These are phyloP conservation scores for Plasmodium ovale DNA, from an alignment of 169 alveolate genomes.

Conservation along the genomic window DNA sequence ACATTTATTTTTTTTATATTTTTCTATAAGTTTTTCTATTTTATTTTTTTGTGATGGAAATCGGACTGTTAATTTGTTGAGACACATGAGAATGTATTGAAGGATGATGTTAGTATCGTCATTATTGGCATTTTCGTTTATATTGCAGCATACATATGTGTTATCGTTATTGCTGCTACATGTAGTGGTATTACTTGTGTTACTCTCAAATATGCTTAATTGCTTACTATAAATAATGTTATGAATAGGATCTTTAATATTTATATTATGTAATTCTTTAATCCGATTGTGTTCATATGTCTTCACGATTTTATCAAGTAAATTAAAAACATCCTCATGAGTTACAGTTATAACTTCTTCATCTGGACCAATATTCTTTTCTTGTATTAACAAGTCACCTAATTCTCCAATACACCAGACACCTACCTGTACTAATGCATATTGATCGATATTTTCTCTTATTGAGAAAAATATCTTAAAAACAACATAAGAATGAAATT, in stretches of 20 bases:
- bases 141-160: constrained; percentile 75
- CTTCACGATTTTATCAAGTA: constrained; percentile 51
- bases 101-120: constrained; percentile 71
- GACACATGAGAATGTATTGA: constrained; percentile 83
- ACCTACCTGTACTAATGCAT: constrained; percentile 91
- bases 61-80: constrained; percentile 77
- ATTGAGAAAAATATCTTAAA: constrained; percentile 87
- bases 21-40: constrained; percentile 75
- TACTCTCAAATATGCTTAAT: constrained; percentile 33
- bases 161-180: constrained; percentile 30
- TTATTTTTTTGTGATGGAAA: constrained; percentile 77
- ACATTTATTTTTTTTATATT: constrained; percentile 80
- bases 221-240: constrained; percentile 71
- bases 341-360: constrained; percentile 59
- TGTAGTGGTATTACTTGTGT: background rate
- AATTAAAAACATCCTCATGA: constrained; percentile 70
- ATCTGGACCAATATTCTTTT: constrained; percentile 75
- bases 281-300: constrained; percentile 54
- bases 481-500: constrained; percentile 88
- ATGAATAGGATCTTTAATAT: constrained; percentile 70
- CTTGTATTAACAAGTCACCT: constrained; percentile 77
- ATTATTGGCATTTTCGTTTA: constrained; percentile 46
- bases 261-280: constrained; percentile 64
- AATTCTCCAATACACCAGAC: constrained; percentile 94
- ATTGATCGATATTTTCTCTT: constrained; percentile 89